These are phyloP conservation scores for Colletotrichum australisinense DNA, from an alignment of 2,329 filamentous ascomycete species.

Conservation along the genomic window DNA sequence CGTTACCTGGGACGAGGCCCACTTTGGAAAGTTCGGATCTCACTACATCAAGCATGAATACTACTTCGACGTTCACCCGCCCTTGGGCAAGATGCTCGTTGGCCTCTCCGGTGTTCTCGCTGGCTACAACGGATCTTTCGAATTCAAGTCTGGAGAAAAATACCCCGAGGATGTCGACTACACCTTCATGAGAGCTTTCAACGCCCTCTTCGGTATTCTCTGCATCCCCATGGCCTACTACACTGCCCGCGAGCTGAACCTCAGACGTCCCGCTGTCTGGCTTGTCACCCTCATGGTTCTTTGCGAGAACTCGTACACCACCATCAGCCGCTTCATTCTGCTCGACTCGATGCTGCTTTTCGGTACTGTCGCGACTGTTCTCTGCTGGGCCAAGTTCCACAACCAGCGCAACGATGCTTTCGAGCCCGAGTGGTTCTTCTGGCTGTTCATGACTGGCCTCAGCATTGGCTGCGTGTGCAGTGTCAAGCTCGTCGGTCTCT, in stretches of 20 bases:
- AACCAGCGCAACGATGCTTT: conserved; percentile 87
- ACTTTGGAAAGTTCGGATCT: conserved; percentile 97
- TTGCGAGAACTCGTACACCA: conserved; percentile 99
- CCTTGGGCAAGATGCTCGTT: conserved; percentile 97
- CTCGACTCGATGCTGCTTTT: conserved; percentile 98
- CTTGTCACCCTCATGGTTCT: conserved; percentile 96
- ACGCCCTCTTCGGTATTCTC: conserved; percentile 91
- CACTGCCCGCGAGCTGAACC: conserved; percentile 90
- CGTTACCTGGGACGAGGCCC: conserved; percentile 76
- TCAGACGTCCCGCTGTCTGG: conserved; percentile 91
- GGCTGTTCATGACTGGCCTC: conserved; percentile 92
- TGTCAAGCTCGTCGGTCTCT: conserved; percentile 97
- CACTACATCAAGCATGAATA: conserved; percentile 99
- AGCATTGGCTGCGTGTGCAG: conserved; percentile 99
- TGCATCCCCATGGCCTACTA: conserved; percentile 96
- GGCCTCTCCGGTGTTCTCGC: conserved; percentile 95
- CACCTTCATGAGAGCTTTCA: conserved; percentile 98
- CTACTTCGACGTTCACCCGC: conserved; percentile 93
- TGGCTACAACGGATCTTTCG: conserved; percentile 98
- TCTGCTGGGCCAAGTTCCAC: conserved; percentile 98
- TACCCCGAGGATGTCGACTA: conserved; percentile 96
- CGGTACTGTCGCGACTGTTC: conserved; percentile 96
- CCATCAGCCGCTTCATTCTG: conserved; percentile 97
- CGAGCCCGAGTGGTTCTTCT: conserved; percentile 90
- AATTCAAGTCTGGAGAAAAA: conserved; percentile 98